Evolutionary conservation across 2,329 filamentous ascomycete species (phyloP).

Genomic region (Aspergillus bombycis): DNA sequence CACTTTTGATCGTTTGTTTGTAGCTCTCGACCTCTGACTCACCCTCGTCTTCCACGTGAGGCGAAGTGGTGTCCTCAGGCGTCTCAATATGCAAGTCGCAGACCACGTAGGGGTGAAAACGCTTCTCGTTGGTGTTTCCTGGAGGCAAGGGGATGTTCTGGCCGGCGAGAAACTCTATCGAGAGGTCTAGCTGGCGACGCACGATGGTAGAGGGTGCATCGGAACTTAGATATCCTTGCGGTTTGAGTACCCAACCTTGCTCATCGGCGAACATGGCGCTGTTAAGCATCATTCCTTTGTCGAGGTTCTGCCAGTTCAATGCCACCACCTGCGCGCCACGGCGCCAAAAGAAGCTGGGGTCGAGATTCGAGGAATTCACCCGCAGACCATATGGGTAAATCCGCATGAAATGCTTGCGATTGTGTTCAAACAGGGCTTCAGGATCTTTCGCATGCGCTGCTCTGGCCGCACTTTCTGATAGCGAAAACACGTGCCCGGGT

Average conservation of each 20-base stretch:
- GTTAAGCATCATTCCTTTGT: constrained; percentile 95
- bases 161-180: constrained; percentile 73
- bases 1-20: constrained; percentile 62
- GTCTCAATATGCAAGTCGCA: constrained; percentile 81
- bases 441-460: constrained; percentile 62
- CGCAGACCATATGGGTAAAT: constrained; percentile 84
- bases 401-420: constrained; percentile 79
- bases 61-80: constrained; percentile 46
- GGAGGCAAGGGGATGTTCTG: constrained; percentile 73
- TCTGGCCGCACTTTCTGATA: constrained; percentile 66
- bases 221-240: constrained; percentile 66
- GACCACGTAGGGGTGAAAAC: constrained; percentile 75
- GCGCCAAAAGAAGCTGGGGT: constrained; percentile 83
- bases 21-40: constrained; percentile 50
- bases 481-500: constrained; percentile 66
- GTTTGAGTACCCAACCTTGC: constrained; percentile 84
- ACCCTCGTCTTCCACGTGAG: constrained; percentile 52
- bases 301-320: constrained; percentile 89
- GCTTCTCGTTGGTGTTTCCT: constrained; percentile 55
- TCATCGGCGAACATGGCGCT: constrained; percentile 86
- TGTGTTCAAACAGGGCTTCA: constrained; percentile 76
- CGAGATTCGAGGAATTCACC: constrained; percentile 82
- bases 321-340: constrained; percentile 89
- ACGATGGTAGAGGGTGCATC: constrained; percentile 41
- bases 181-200: constrained; percentile 64